Conservation (phyloP, 2,329 filamentous ascomycete species). For the Lomentospora prolificans region DNA sequence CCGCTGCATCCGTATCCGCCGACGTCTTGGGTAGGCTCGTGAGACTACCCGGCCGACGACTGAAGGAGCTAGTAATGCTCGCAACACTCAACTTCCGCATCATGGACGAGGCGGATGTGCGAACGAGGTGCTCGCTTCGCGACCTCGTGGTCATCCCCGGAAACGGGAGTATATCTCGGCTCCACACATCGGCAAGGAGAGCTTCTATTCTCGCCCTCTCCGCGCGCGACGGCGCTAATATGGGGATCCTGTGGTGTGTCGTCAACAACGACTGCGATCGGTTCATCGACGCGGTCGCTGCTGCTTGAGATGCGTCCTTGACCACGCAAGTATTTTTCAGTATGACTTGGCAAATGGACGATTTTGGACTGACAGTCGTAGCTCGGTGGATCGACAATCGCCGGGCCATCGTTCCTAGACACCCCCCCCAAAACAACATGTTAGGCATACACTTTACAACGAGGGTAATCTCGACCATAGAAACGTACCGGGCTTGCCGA, state of each 20-base stretch:
- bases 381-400: conserved; percentile 71
- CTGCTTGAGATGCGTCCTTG: conserved; percentile 40
- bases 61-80: conserved; percentile 68
- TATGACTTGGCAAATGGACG: conserved; percentile 64
- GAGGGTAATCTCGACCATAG: no score
- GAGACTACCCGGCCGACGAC: conserved; percentile 56
- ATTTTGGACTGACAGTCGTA: conserved; percentile 61
- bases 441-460: background rate
- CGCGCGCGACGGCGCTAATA: conserved; percentile 62
- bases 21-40: conserved; percentile 23
- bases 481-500: conserved; percentile 57
- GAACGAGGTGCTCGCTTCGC: conserved; percentile 61
- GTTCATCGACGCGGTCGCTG: conserved; percentile 47
- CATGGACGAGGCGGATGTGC: conserved; percentile 72
- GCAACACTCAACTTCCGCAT: conserved; percentile 82
- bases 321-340: conserved; percentile 73
- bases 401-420: conserved; percentile 50
- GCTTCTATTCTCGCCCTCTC: conserved; percentile 72
- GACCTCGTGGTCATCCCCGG: conserved; percentile 65
- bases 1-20: conserved; percentile 15
- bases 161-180: conserved; percentile 67
- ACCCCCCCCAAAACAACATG: background rate
- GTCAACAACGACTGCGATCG: conserved; percentile 72
- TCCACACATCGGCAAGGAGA: conserved; percentile 72
- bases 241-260: conserved; percentile 54